A percentile compares a stretch with the other conserved stretches of the same genome.
Conservation (phyloP, 192 early-diverging fungal genomes). For the Rhizoclosmatium sp. region DNA sequence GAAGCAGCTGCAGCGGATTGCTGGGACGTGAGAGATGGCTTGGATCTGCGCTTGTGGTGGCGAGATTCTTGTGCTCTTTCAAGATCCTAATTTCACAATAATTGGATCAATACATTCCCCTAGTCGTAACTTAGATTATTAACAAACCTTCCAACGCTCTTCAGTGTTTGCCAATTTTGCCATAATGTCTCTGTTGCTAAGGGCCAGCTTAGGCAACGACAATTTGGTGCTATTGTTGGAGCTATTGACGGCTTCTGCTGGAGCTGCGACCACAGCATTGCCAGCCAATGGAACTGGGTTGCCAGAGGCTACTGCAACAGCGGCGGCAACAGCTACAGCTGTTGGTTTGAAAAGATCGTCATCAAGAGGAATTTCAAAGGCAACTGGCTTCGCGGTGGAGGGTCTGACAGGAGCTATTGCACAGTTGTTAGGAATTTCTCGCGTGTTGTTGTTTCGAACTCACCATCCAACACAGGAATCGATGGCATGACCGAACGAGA, state of each 20-base stretch:
- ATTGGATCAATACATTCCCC: neutral
- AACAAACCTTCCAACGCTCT: conserved; percentile 58
- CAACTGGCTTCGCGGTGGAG: conserved; percentile 46
- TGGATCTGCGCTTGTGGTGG: conserved; percentile 31
- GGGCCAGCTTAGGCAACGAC: conserved; percentile 49
- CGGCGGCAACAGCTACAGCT: neutral
- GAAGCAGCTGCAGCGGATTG: neutral
- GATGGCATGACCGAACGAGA: conserved; percentile 43
- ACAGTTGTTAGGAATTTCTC: neutral
- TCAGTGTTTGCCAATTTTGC: conserved; percentile 60
- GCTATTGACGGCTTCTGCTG: neutral
- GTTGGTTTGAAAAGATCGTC: conserved; percentile 36
- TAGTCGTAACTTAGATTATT: neutral
- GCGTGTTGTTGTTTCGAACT: too few species aligned
- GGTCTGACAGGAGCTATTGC: neutral
- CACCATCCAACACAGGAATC: conserved; percentile 33
- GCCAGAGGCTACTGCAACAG: conserved; percentile 25
- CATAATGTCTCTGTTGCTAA: conserved; percentile 49
- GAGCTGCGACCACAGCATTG: conserved; percentile 19
- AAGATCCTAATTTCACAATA: conserved; percentile 16
- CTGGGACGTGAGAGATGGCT: conserved; percentile 42
- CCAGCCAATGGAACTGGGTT: conserved; percentile 1
- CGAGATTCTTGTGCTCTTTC: conserved; percentile 36
- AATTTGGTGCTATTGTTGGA: conserved; percentile 36
- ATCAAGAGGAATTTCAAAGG: conserved; percentile 64